A percentile compares a stretch with the other conserved stretches of the same genome.
Evolutionary conservation across 805 yeast genomes (phyloP).

Genomic region (Wickerhamomyces chambardii): DNA sequence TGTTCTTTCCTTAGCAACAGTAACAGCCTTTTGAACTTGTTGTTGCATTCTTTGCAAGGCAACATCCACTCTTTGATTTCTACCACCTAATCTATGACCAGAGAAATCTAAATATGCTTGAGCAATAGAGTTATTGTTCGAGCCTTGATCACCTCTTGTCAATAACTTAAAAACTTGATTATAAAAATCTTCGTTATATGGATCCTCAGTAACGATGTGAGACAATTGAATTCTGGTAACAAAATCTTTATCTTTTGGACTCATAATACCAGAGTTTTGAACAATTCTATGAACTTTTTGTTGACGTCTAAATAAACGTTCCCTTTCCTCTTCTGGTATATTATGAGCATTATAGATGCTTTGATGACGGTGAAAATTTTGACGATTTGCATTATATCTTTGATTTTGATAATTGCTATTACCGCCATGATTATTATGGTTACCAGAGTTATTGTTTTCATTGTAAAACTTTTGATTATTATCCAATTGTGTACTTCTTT

Average conservation of each 20-base stretch:
- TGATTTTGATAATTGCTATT: conserved; percentile 16
- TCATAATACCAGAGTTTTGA: conserved; percentile 89
- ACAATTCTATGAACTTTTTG: conserved; percentile 69
- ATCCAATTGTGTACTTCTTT: conserved; percentile 12
- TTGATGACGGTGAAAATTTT: conserved; percentile 18
- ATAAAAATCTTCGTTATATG: conserved; percentile 94
- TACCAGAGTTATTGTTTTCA: conserved; percentile 9
- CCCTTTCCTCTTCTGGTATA: conserved; percentile 68
- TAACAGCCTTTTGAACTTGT: conserved; percentile 93
- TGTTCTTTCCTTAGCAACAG: conserved; percentile 86
- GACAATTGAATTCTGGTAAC: conserved; percentile 91
- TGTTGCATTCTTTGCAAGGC: conserved; percentile 97
- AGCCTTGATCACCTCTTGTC: conserved; percentile 38
- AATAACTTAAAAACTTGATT: conserved; percentile 84
- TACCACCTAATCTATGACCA: conserved; percentile 85
- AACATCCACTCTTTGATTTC: conserved; percentile 75
- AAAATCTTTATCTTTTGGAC: conserved; percentile 93
- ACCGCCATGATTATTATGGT: conserved; percentile 9
- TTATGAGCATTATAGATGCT: conserved; percentile 18
- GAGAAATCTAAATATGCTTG: conserved; percentile 87
- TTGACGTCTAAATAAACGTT: conserved; percentile 55
- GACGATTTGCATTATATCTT: conserved; percentile 14
- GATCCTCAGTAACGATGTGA: conserved; percentile 94
- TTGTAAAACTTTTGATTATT: conserved; percentile 11
- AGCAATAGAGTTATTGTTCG: conserved; percentile 73